These are phyloP conservation scores for Trichoderma afroharzianum DNA, from an alignment of 2,329 filamentous ascomycete genomes.

Conservation along the genomic window DNA sequence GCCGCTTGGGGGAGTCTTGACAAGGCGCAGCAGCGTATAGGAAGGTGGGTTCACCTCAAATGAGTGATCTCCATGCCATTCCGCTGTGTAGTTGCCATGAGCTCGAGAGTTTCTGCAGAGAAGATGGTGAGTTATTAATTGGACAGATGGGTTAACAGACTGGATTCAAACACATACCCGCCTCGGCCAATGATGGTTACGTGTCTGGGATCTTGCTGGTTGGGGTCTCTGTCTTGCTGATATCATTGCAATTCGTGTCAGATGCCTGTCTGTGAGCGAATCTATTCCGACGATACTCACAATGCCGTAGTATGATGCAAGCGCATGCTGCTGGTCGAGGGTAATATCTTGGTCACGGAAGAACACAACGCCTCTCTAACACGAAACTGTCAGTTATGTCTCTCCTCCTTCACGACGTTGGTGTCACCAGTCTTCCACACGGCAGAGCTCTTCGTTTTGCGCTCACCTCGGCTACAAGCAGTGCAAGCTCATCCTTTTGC, in stretches of 20 bases:
- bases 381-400: not conserved
- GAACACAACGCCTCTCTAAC: constrained; percentile 35
- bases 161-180: not conserved
- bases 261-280: not conserved
- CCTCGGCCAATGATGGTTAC: constrained; percentile 19
- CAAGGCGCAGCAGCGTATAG: constrained; percentile 10
- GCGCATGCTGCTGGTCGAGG: constrained; percentile 36
- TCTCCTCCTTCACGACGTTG: not conserved
- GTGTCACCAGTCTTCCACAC: not conserved
- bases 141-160: no score
- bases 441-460: not conserved
- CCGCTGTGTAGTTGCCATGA: constrained; percentile 11
- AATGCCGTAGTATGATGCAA: constrained; percentile 25
- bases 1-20: constrained; percentile 16
- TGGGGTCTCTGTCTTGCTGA: constrained; percentile 18
- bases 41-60: constrained; percentile 17
- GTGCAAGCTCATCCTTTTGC: constrained; percentile 41
- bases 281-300: not conserved
- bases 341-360: constrained; percentile 37
- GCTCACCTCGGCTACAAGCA: constrained; percentile 35
- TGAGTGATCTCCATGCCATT: constrained; percentile 16
- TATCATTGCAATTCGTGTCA: not conserved
- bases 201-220: constrained; percentile 16
- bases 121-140: not conserved
- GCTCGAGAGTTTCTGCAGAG: constrained; percentile 3